Evolutionary conservation across 2,329 filamentous ascomycete genomes (phyloP).

Genomic region (Cercospora berteroae): DNA sequence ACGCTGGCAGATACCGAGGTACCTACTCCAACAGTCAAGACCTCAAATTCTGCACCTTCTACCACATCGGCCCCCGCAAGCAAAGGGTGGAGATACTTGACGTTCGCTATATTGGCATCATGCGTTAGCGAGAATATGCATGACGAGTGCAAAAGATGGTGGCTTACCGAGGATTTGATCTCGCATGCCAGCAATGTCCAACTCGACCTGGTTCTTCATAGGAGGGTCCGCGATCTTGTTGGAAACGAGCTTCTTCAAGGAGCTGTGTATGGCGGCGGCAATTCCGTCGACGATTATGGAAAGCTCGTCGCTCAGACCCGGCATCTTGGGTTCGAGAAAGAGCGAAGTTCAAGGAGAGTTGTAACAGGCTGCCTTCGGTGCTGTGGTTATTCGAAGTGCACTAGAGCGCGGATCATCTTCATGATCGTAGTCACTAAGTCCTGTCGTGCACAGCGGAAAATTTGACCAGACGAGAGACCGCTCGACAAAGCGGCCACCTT

Average conservation of each 20-base stretch:
- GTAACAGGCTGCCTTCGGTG: not conserved
- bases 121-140: not conserved
- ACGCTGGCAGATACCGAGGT: not conserved
- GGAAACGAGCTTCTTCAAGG: not conserved
- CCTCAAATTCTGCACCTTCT: not conserved
- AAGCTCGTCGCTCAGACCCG: not conserved
- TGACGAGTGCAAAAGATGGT: not conserved
- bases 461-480: not conserved
- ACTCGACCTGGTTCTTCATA: not conserved
- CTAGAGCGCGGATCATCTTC: not conserved
- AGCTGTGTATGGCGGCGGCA: not conserved
- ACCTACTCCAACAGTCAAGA: not conserved
- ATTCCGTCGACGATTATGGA: not conserved
- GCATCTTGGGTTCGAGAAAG: not conserved
- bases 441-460: not conserved
- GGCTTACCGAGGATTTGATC: not conserved
- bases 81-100: not conserved
- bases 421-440: not conserved
- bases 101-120: not conserved
- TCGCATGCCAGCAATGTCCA: not conserved
- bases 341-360: not conserved
- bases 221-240: not conserved
- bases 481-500: not conserved
- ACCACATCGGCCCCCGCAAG: not conserved
- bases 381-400: not conserved